Evolutionary conservation across 768 basidiomycete genomes (phyloP).

Genomic region (Lentinula aciculospora): DNA sequence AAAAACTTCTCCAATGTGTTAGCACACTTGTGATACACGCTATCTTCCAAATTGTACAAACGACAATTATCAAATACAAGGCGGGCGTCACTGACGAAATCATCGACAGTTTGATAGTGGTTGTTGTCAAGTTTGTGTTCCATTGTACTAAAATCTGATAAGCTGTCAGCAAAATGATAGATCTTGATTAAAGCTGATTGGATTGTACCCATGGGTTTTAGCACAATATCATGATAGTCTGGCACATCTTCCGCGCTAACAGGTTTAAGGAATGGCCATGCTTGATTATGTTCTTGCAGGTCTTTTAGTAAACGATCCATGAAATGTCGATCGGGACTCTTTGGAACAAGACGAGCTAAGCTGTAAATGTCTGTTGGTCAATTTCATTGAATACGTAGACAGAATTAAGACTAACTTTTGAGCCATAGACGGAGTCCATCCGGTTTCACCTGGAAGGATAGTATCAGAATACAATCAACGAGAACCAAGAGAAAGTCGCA

Average conservation of each 20-base stretch:
- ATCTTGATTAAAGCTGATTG: not conserved
- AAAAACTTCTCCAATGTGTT: slow-evolving; percentile 78
- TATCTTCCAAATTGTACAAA: slow-evolving; percentile 77
- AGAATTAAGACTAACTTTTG: slow-evolving; percentile 44
- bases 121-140: slow-evolving; percentile 85
- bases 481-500: slow-evolving; percentile 21
- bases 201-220: slow-evolving; percentile 84
- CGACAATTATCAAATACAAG: slow-evolving; percentile 89
- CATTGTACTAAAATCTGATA: slow-evolving; percentile 83
- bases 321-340: slow-evolving; percentile 52
- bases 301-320: slow-evolving; percentile 80
- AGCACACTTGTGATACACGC: slow-evolving; percentile 81
- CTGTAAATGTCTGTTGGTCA: slow-evolving; percentile 11
- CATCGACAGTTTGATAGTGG: slow-evolving; percentile 69
- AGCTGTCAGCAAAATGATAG: not conserved
- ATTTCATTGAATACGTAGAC: not conserved
- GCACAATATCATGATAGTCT: slow-evolving; percentile 89
- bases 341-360: slow-evolving; percentile 36
- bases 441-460: slow-evolving; percentile 66
- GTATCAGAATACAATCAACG: not conserved
- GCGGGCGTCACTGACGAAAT: slow-evolving; percentile 74
- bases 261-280: slow-evolving; percentile 86
- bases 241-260: slow-evolving; percentile 74
- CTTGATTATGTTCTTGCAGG: slow-evolving; percentile 66
- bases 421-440: slow-evolving; percentile 86